These are phyloP conservation scores for Stentor coeruleus DNA, from an alignment of 73 alveolate species.

Conservation along the genomic window DNA sequence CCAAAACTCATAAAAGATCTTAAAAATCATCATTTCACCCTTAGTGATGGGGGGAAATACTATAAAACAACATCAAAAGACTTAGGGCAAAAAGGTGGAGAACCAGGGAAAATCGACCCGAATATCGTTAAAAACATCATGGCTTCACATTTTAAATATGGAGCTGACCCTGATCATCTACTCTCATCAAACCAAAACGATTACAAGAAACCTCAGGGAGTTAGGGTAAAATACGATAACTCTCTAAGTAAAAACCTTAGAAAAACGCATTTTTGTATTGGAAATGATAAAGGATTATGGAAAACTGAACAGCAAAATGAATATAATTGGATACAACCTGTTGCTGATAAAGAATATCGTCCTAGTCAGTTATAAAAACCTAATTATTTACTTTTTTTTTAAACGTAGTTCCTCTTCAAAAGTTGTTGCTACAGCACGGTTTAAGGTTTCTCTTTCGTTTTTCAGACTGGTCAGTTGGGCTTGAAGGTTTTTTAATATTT, in stretches of 20 bases:
- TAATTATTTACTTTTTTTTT: too few species aligned
- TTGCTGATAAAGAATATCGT: not conserved
- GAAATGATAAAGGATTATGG: not conserved
- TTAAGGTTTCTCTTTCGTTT: not conserved
- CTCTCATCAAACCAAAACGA: slow-evolving; percentile 6
- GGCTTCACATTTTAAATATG: slow-evolving; percentile 3
- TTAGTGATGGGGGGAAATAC: not conserved
- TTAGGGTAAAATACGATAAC: not conserved
- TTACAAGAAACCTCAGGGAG: not conserved
- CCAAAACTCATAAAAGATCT: slow-evolving; percentile 20
- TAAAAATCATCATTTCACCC: slow-evolving; percentile 10
- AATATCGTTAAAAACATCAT: not conserved
- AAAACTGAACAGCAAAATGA: not conserved
- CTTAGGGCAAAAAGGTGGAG: not conserved
- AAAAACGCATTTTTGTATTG: slow-evolving; percentile 1
- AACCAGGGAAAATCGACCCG: not conserved
- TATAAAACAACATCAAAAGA: slow-evolving; percentile 18
- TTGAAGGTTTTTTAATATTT: not conserved
- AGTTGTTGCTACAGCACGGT: slow-evolving; percentile 14
- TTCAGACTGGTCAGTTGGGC: not conserved
- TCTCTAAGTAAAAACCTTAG: not conserved
- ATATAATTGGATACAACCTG: slow-evolving; percentile 18
- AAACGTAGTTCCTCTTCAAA: slow-evolving; percentile 17
- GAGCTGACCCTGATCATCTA: not conserved
- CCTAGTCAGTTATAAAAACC: not conserved